Base-by-base conservation (phyloP, 2,329 filamentous ascomycete genomes). In the Pseudomassariella vexata region DNA sequence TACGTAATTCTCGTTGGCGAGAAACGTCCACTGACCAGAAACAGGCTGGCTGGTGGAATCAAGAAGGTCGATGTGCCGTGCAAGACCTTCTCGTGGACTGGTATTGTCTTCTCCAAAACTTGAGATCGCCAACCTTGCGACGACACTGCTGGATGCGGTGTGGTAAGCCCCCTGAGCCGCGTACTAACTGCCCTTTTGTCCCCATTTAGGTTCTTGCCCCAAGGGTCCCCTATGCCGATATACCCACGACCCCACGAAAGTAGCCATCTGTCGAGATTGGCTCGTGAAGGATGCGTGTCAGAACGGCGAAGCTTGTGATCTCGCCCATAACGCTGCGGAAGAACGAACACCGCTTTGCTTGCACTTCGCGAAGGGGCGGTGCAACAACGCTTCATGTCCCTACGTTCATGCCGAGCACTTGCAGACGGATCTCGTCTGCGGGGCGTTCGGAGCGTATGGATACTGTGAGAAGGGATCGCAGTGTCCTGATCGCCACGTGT, bases 341-440 rank as follows among this genome's bases (percentile, higher is more conserved):
- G 76, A 95, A 59, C 84, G 90, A 60, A 85, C 85, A 34, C 89
- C 92, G 36, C 76, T 83, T 40, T 96, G 92, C 66, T 63, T 92
- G 57, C 88, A 95, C 65, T 95, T 87, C 66, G 76, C 87, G 57
- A 84, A 85, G 56, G 88, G 88, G 52, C 85, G 87, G 54, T 96
- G 92, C 68, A 82, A 82, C 49, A 95, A 95, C 55, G 63, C 79
- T 50, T 73, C 82, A 47, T 96, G 92, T 64, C 82, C 76, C 42
- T 96, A 94, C 71, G 74, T 85, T 53, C 92, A 98, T 66, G 76
- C 86, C 48, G 74, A 79, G 54, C 79, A 92, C 47, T 79, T 82
- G 44, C 76, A 84, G 44, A 72, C 73, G 53, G 86, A 89, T 30
- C 79, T 74, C 19, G 85, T 95, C 28, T 98, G 92, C 63, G 76